Evolutionary conservation across 2,329 filamentous ascomycete species (phyloP).

Genomic region (Dothistroma septosporum): DNA sequence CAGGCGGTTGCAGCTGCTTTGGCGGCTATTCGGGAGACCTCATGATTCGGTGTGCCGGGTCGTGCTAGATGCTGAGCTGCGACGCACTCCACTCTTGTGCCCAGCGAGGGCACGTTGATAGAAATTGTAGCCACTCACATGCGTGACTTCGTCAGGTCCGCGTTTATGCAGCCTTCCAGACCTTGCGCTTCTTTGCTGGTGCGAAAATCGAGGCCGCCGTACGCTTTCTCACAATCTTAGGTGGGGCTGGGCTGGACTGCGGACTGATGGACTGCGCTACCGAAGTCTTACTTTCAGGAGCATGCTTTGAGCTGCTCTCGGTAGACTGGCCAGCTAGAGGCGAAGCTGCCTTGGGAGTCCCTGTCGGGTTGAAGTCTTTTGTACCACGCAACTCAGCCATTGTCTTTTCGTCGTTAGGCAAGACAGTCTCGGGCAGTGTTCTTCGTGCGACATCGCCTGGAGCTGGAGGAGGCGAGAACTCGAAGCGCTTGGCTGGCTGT

Average conservation of each 20-base stretch:
- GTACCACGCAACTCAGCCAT: not conserved
- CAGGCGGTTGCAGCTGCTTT: constrained; percentile 41
- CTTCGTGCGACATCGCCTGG: not conserved
- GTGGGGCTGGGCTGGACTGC: constrained; percentile 16
- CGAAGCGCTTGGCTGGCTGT: constrained; percentile 12
- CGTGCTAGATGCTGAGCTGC: not conserved
- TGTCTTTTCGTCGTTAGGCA: not conserved
- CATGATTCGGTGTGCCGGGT: constrained; percentile 14
- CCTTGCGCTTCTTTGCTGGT: constrained; percentile 12
- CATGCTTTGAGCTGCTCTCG: not conserved
- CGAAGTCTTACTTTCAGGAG: not conserved
- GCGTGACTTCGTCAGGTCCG: not conserved
- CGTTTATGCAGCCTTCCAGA: constrained; percentile 1
- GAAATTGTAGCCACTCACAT: not conserved
- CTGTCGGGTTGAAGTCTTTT: not conserved
- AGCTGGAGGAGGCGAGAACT: constrained; percentile 6
- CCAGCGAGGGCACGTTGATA: not conserved
- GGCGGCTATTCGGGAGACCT: constrained; percentile 38
- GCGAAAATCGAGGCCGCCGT: constrained; percentile 15
- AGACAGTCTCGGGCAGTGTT: not conserved
- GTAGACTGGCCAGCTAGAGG: not conserved
- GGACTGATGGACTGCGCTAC: constrained; percentile 1
- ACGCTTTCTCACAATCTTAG: constrained; percentile 20
- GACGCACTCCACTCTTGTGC: not conserved
- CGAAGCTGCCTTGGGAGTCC: not conserved